Conservation (phyloP, 2,329 filamentous ascomycete species). For the Ustulina deusta region DNA sequence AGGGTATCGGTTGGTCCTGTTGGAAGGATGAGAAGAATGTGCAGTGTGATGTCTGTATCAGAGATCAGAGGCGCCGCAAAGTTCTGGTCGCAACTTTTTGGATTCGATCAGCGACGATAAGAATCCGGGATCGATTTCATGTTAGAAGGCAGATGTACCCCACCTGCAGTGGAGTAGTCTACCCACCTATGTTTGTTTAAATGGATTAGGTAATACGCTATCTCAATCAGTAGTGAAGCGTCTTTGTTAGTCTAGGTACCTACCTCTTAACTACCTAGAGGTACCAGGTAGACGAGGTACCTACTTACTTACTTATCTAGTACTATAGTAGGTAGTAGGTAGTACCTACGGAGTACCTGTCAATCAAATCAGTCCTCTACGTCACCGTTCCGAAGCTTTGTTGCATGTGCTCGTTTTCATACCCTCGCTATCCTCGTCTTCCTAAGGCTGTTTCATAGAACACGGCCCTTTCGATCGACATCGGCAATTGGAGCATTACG, state of each 20-base stretch:
- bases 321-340: too few species aligned
- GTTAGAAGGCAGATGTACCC: too few species aligned
- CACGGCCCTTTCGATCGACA: background rate
- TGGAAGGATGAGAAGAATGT: background rate
- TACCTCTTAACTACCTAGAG: too few species aligned
- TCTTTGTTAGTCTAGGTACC: too few species aligned
- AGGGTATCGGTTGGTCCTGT: background rate
- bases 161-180: too few species aligned
- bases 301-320: too few species aligned
- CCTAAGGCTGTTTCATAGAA: constrained; percentile 6
- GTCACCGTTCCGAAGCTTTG: constrained; percentile 37
- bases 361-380: constrained; percentile 36
- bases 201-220: too few species aligned
- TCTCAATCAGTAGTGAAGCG: too few species aligned
- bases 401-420: background rate
- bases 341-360: too few species aligned
- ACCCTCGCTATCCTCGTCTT: background rate
- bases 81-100: constrained; percentile 31
- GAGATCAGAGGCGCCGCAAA: constrained; percentile 15
- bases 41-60: background rate
- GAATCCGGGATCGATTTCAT: constrained; percentile 15
- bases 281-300: too few species aligned
- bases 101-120: constrained; percentile 25
- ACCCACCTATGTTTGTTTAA: too few species aligned
- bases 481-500: constrained; percentile 14